Evolutionary conservation across 2,329 filamentous ascomycete genomes (phyloP), one percentile per base, ranked within the genome.

Genomic region (Colletotrichum cordylinicola): DNA sequence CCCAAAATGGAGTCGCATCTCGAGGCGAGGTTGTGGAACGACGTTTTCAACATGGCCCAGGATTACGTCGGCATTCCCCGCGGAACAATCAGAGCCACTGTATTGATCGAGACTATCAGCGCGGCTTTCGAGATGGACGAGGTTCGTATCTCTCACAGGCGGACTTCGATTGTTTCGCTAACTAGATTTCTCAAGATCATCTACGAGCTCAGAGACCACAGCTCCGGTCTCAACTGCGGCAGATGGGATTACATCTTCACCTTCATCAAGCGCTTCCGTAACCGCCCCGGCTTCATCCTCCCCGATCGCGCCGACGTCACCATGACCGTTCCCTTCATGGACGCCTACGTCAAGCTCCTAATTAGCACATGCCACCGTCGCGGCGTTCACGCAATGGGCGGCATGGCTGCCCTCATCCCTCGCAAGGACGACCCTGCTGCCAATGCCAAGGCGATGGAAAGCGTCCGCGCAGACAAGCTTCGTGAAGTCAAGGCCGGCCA

Each of bases 201-300:
- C 86, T 98, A 97, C 86, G 95, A 98, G 87, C 92, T 98, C 78
- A 93, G 95, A 77, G 95, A 98, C 82, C 95, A 98, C 88, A 95
- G 93, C 83, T 93, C 95, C 6, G 95, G 95, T 64, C 90, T 98
- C 81, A 98, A 98, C 91, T 98, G 95, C 86, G 95, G 95, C 78
- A 93, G 95, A 78, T 98, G 95, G 95, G 95, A 98, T 83, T 98
- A 98, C 89, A 98, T 98, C 86, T 98, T 98, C 90, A 96, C 93
- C 83, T 94, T 95, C 81, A 97, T 98, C 89, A 98, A 98, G 91
- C 96, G 96, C 85, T 97, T 98, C 93, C 94, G 95, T 82, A 91
- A 97, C 81, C 95, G 97, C 88, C 90, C 93, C 78, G 92, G 93
- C 86, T 98, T 98, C 83, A 91, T 98, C 74, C 92, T 98, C 15